Conservation (phyloP, 2,329 filamentous ascomycete species). For the Celoporthe dispersa region DNA sequence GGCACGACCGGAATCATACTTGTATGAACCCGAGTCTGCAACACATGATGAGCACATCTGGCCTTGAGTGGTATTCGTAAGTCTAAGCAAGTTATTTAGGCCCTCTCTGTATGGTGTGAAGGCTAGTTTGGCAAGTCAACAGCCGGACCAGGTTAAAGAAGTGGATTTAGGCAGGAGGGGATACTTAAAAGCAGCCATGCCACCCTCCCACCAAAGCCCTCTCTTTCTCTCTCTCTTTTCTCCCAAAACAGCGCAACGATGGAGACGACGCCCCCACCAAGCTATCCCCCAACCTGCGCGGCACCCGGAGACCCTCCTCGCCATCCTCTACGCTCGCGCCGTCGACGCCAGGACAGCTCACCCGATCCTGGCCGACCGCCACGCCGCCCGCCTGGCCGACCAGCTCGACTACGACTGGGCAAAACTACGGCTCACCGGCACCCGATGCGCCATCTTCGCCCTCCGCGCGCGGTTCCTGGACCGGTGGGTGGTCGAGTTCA, state of each 20-base stretch:
- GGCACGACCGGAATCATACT: no score
- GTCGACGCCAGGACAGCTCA: constrained; percentile 17
- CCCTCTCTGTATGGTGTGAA: no score
- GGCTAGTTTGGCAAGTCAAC: no score
- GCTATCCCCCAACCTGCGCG: constrained; percentile 20
- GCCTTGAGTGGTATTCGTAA: no score
- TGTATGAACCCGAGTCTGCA: no score
- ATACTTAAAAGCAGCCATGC: no score
- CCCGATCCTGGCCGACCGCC: constrained; percentile 25
- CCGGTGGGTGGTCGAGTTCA: constrained; percentile 19
- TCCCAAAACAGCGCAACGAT: not conserved
- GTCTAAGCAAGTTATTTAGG: no score
- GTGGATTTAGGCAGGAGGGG: no score
- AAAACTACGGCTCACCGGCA: not conserved
- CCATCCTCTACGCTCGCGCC: constrained; percentile 20
- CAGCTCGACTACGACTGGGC: constrained; percentile 28
- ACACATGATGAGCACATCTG: no score
- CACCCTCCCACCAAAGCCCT: no score
- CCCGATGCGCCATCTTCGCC: constrained; percentile 4
- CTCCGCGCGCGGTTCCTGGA: constrained; percentile 23
- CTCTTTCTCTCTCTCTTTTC: not conserved
- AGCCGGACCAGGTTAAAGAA: no score
- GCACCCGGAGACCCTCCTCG: constrained; percentile 25
- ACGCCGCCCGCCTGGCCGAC: constrained; percentile 21
- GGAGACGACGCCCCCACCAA: not conserved